These are phyloP conservation scores for Przewalskia tangutica DNA, from an alignment of 257 asterid genomes.

Conservation along the genomic window DNA sequence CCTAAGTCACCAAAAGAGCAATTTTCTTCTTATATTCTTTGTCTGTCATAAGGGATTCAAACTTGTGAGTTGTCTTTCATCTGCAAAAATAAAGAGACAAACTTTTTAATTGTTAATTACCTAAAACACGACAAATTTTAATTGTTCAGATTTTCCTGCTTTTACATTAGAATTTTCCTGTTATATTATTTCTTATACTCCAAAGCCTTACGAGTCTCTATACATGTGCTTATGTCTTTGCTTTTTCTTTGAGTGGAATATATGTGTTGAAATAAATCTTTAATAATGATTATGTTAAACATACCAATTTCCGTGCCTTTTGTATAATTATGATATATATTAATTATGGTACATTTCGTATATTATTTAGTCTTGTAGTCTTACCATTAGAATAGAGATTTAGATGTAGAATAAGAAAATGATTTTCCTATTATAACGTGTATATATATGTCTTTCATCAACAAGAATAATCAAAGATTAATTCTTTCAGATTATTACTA, in stretches of 20 bases:
- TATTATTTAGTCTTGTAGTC: no score
- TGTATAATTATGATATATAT: no score
- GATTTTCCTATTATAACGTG: no score
- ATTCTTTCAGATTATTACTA: no score
- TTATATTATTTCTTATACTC: neutral
- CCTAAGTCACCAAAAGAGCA: neutral
- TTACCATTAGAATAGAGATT: no score
- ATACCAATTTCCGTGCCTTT: no score
- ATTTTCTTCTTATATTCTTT: neutral
- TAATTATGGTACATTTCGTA: no score
- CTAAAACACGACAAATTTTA: neutral
- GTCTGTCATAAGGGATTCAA: neutral
- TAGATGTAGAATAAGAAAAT: no score
- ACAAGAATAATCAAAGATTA: no score
- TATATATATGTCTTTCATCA: no score
- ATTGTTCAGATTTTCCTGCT: neutral
- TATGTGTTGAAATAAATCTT: neutral
- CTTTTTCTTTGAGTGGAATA: neutral
- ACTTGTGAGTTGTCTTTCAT: neutral
- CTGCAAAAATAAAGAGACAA: neutral
- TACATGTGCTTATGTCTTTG: neutral
- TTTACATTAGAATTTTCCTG: neutral
- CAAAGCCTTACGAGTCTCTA: neutral
- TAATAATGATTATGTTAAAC: no score
- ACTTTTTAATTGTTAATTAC: neutral